These are phyloP conservation scores for Pleurotus cornucopiae DNA, from an alignment of 768 basidiomycete genomes.

Conservation along the genomic window DNA sequence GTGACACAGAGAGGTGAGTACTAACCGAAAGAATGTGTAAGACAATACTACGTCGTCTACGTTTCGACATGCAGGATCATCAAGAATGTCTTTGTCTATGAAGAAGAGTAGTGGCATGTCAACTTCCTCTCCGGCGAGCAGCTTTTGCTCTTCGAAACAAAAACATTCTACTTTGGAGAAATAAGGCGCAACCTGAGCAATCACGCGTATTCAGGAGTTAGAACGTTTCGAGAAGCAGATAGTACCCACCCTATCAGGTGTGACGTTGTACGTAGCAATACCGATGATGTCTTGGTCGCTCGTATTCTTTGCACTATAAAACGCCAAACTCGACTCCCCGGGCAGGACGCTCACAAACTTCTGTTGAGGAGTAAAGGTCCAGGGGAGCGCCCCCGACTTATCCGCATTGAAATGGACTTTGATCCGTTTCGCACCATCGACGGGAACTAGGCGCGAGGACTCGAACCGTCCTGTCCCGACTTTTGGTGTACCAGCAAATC, in stretches of 20 bases:
- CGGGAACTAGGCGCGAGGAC: constrained; percentile 78
- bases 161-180: constrained; percentile 99
- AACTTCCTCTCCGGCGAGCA: constrained; percentile 92
- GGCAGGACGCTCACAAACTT: constrained; percentile 87
- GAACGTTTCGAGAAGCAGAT: not conserved
- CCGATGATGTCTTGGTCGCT: constrained; percentile 50
- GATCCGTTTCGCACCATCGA: constrained; percentile 67
- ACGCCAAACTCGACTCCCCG: constrained; percentile 94
- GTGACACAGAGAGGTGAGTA: constrained; percentile 16
- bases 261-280: constrained; percentile 98
- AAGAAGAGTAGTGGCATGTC: constrained; percentile 99
- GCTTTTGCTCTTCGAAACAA: constrained; percentile 97
- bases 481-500: constrained; percentile 92
- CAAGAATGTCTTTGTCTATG: constrained; percentile 94
- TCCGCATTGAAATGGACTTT: constrained; percentile 97
- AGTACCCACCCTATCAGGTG: constrained; percentile 85
- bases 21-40: constrained; percentile 95
- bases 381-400: constrained; percentile 82
- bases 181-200: constrained; percentile 84
- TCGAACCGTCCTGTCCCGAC: constrained; percentile 83
- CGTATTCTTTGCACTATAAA: constrained; percentile 5
- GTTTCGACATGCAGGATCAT: constrained; percentile 84
- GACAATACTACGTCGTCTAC: constrained; percentile 91
- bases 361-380: constrained; percentile 91
- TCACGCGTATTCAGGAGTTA: not conserved